These are phyloP conservation scores for Albophoma yamanashiensis DNA, from an alignment of 2,329 filamentous ascomycete species.

Conservation along the genomic window DNA sequence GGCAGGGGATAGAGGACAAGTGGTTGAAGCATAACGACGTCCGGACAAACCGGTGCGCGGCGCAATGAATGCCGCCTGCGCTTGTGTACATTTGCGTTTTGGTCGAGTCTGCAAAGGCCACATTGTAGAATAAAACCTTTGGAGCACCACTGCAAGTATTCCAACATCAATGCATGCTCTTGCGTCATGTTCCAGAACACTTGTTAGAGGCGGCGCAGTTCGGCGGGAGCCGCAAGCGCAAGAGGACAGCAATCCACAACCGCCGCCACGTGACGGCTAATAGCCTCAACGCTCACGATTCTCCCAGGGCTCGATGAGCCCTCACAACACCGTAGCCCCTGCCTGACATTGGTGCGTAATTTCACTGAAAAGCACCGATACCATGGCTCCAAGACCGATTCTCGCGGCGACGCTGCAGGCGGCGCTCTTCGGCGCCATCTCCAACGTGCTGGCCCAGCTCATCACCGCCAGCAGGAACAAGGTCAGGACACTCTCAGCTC, in stretches of 20 bases:
- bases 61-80: not conserved
- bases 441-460: slow-evolving; percentile 63
- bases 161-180: too few species aligned
- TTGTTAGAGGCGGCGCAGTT: not conserved
- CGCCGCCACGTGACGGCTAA: not conserved
- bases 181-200: not conserved
- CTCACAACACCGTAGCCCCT: not conserved
- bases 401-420: slow-evolving; percentile 54
- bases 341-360: not conserved
- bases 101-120: not conserved
- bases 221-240: not conserved
- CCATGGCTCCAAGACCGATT: slow-evolving; percentile 34
- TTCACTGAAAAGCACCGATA: not conserved
- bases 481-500: slow-evolving; percentile 32
- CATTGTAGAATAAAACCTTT: not conserved
- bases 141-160: not conserved
- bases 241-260: not conserved
- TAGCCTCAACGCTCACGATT: not conserved
- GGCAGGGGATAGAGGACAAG: not conserved
- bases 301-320: not conserved
- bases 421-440: slow-evolving; percentile 51
- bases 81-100: not conserved
- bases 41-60: not conserved
- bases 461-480: slow-evolving; percentile 51
- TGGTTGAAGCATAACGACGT: not conserved